Conservation (phyloP, 805 yeast genomes). For the Sungouiella thailandica region DNA sequence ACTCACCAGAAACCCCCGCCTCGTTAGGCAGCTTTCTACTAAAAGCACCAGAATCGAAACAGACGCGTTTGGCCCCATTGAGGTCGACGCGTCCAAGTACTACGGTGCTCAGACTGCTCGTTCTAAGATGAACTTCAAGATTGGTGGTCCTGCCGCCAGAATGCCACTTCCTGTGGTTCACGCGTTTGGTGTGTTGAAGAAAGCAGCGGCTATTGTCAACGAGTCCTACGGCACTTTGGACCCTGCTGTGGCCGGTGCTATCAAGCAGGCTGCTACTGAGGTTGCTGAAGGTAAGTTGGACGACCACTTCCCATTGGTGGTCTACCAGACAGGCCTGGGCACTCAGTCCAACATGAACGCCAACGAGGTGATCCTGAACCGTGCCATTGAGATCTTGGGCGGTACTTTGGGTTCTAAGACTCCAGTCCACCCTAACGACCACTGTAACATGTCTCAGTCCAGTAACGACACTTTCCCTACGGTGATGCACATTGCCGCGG, state of each 20-base stretch:
- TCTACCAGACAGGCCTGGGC: constrained; percentile 98
- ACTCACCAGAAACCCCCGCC: constrained; percentile 8
- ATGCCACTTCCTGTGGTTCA: constrained; percentile 88
- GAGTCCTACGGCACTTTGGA: constrained; percentile 74
- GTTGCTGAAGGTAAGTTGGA: constrained; percentile 87
- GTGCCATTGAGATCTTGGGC: constrained; percentile 95
- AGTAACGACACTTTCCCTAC: constrained; percentile 99
- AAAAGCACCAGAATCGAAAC: constrained; percentile 66
- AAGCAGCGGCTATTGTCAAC: constrained; percentile 92
- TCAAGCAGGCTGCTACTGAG: constrained; percentile 92
- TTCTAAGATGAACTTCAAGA: constrained; percentile 88
- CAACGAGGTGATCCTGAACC: constrained; percentile 96
- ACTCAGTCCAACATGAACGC: constrained; percentile 99
- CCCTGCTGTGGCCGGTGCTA: constrained; percentile 77
- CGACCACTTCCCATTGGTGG: constrained; percentile 96
- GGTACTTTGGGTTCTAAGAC: constrained; percentile 87
- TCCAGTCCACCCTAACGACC: constrained; percentile 98
- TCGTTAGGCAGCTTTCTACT: constrained; percentile 26
- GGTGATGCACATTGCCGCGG: constrained; percentile 99
- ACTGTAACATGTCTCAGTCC: constrained; percentile 97
- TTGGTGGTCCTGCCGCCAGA: constrained; percentile 86
- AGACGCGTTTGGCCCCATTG: constrained; percentile 96
- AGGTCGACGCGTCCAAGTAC: constrained; percentile 80
- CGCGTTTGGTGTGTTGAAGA: constrained; percentile 92
- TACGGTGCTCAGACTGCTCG: constrained; percentile 99